phyloP scores from a whole-genome alignment of 148 eudicot species.

The Dianthus caryophyllus region DNA sequence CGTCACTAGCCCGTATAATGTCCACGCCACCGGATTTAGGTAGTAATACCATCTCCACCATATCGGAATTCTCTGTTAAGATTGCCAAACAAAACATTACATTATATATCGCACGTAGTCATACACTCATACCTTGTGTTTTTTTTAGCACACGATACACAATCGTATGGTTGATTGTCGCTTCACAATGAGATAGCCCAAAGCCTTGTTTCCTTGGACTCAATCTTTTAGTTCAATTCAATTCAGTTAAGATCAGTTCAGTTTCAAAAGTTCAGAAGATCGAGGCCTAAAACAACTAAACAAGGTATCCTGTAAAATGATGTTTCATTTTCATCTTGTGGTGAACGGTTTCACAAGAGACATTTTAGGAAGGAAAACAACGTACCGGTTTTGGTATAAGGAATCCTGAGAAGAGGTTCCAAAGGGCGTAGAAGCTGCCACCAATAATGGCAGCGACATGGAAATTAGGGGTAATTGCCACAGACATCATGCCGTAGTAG shows the following conservation, averaged over 20 bases:
- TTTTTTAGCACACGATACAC: too few species aligned
- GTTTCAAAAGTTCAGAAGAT: too few species aligned
- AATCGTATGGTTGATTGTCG: too few species aligned
- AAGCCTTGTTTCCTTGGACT: too few species aligned
- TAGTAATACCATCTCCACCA: constrained; percentile 84
- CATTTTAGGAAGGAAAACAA: background rate
- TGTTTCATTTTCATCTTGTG: too few species aligned
- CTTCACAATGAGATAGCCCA: too few species aligned
- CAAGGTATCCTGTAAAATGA: too few species aligned
- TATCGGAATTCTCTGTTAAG: constrained; percentile 45
- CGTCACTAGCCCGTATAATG: constrained; percentile 53
- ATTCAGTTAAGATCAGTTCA: too few species aligned
- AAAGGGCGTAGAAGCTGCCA: constrained; percentile 36
- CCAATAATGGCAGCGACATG: constrained; percentile 50
- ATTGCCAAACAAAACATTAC: background rate
- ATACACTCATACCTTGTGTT: too few species aligned
- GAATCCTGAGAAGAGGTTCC: constrained; percentile 70
- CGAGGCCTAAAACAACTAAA: too few species aligned
- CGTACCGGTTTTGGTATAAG: constrained; percentile 62
- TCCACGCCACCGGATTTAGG: constrained; percentile 59
- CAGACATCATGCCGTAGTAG: constrained; percentile 68
- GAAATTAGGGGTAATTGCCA: constrained; percentile 59
- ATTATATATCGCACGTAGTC: too few species aligned
- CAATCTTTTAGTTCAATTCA: too few species aligned
- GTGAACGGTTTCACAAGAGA: background rate